phyloP scores from a whole-genome alignment of 805 yeast genomes.

The Sporopachydermia quercuum region DNA sequence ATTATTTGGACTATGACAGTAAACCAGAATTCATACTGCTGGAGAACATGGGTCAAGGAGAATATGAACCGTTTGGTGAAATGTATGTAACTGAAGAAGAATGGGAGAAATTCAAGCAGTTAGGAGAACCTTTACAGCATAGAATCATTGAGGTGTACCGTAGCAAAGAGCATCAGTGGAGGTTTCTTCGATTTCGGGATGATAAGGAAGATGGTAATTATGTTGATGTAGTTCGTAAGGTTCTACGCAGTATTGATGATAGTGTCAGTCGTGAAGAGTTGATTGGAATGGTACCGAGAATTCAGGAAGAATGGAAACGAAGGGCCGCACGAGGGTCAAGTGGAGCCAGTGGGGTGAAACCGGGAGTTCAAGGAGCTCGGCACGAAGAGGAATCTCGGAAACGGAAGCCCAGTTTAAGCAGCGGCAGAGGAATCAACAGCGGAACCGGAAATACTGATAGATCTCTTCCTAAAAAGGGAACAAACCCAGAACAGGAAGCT shows the following conservation, averaged over 20 bases:
- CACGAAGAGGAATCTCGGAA: conserved; percentile 2
- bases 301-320: conserved; percentile 47
- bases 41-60: conserved; percentile 63
- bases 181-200: conserved; percentile 76
- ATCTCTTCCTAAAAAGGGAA: too few relatives aligned
- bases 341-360: conserved; percentile 8
- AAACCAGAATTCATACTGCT: conserved; percentile 55
- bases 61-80: conserved; percentile 53
- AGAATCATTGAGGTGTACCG: conserved; percentile 76
- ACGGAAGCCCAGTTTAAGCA: conserved; percentile 2
- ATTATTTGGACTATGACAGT: conserved; percentile 68
- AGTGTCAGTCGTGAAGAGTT: conserved; percentile 74
- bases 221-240: conserved; percentile 63
- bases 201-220: conserved; percentile 88
- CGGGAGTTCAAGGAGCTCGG: conserved; percentile 5
- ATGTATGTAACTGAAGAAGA: conserved; percentile 51
- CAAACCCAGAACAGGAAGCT: too few relatives aligned
- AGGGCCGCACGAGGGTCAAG: conserved; percentile 19
- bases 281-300: conserved; percentile 36
- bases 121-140: conserved; percentile 75
- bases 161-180: conserved; percentile 61
- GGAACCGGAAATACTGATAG: too few relatives aligned
- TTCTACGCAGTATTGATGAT: conserved; percentile 72
- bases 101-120: conserved; percentile 60
- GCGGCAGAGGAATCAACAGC: conserved; percentile 3